phyloP scores from a whole-genome alignment of 345 rosid genomes.

The Eucalyptus marginata region DNA sequence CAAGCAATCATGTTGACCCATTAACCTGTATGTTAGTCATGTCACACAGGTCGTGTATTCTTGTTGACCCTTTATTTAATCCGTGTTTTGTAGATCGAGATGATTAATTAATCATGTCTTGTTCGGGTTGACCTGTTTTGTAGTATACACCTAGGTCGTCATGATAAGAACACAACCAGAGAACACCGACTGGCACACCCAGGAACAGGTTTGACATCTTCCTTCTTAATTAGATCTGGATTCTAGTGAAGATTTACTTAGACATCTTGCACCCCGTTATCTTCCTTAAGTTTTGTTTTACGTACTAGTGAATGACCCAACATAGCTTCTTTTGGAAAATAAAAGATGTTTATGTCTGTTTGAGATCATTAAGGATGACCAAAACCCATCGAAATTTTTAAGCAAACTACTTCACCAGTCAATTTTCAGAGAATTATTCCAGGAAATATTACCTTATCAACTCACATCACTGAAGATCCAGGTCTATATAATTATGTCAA shows the following conservation, averaged over 20 bases:
- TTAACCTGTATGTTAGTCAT: not conserved
- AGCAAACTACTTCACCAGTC: not conserved
- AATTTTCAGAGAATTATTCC: not conserved
- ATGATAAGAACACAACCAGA: not conserved
- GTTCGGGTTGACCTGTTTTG: not conserved
- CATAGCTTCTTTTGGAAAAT: not conserved
- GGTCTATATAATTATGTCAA: not conserved
- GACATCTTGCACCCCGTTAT: not conserved
- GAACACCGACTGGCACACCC: not conserved
- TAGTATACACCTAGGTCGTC: not conserved
- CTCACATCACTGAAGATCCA: not conserved
- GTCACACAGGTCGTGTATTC: not conserved
- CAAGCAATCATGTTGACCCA: not conserved
- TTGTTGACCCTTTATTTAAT: not conserved
- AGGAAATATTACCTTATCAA: not conserved
- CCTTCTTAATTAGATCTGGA: not conserved
- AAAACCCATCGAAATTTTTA: not conserved
- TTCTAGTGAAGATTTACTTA: not conserved
- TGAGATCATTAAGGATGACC: not conserved
- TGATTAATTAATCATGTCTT: not conserved
- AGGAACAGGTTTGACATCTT: not conserved
- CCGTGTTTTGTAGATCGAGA: not conserved
- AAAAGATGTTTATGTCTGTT: not conserved
- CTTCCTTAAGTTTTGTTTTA: not conserved
- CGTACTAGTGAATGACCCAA: not conserved